A percentile compares a stretch with the other conserved stretches of the same genome.
Evolutionary conservation across 2,329 filamentous ascomycete genomes (phyloP).

Genomic region (Ascocoryne sarcoides): DNA sequence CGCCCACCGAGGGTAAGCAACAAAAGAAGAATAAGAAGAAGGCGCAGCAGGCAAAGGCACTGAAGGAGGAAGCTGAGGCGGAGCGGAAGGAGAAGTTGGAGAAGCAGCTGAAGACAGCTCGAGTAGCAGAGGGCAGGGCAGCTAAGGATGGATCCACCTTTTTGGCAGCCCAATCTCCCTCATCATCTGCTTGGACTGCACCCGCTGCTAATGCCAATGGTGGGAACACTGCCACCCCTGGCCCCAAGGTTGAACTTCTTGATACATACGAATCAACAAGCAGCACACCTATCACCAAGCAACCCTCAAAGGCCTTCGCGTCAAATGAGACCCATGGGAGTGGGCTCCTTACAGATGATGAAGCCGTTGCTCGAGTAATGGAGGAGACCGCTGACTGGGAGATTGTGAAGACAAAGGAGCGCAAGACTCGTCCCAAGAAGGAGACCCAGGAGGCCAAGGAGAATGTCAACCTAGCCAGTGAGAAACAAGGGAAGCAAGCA

Average conservation of each 20-base stretch:
- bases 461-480: slow-evolving; percentile 28
- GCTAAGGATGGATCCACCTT: slow-evolving; percentile 70
- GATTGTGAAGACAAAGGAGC: slow-evolving; percentile 39
- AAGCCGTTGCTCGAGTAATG: slow-evolving; percentile 28
- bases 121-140: slow-evolving; percentile 72
- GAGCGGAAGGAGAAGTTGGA: slow-evolving; percentile 69
- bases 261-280: slow-evolving; percentile 46
- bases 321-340: neutral
- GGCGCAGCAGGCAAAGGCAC: slow-evolving; percentile 68
- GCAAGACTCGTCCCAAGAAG: slow-evolving; percentile 25
- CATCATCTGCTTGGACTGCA: slow-evolving; percentile 37
- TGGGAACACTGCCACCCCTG: slow-evolving; percentile 26
- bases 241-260: slow-evolving; percentile 40
- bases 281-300: slow-evolving; percentile 7
- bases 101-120: slow-evolving; percentile 72
- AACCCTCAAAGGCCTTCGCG: neutral
- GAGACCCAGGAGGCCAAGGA: slow-evolving; percentile 8
- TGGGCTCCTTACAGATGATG: neutral
- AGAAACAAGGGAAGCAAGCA: slow-evolving; percentile 14
- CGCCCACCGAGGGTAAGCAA: slow-evolving; percentile 73
- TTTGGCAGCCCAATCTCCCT: slow-evolving; percentile 36
- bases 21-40: slow-evolving; percentile 89
- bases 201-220: slow-evolving; percentile 18
- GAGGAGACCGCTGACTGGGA: slow-evolving; percentile 48
- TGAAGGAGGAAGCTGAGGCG: slow-evolving; percentile 69